phyloP scores from a whole-genome alignment of 2,329 filamentous ascomycete genomes.

The Aspergillus glaucus region DNA sequence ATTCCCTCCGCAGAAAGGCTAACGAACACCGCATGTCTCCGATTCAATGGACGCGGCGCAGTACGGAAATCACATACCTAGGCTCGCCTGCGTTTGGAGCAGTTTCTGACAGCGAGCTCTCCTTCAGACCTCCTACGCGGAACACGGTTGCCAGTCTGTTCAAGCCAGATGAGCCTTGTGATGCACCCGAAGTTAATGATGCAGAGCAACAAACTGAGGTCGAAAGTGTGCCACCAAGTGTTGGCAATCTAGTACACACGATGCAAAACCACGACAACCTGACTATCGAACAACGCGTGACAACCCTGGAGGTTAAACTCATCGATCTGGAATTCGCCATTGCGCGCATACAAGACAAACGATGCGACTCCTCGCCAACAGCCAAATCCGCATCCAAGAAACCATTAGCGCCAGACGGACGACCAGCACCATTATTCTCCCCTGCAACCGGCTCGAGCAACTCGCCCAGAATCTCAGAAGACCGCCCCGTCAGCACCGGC shows the following conservation, averaged over 20 bases:
- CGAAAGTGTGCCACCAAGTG: constrained; percentile 25
- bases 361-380: constrained; percentile 13
- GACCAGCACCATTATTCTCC: constrained; percentile 1
- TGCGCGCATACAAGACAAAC: constrained; percentile 39
- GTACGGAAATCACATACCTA: constrained; percentile 28
- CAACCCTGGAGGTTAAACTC: constrained; percentile 45
- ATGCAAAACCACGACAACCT: constrained; percentile 37
- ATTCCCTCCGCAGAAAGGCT: constrained; percentile 31
- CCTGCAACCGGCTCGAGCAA: constrained; percentile 4
- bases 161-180: not conserved
- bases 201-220: constrained; percentile 1
- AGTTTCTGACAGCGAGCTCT: constrained; percentile 22
- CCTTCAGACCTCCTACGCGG: constrained; percentile 21
- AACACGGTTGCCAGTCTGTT: constrained; percentile 24
- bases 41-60: constrained; percentile 37
- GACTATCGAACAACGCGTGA: constrained; percentile 42
- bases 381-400: constrained; percentile 11
- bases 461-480: constrained; percentile 9
- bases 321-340: constrained; percentile 47
- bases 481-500: constrained; percentile 24
- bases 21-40: constrained; percentile 33
- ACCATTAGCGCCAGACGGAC: constrained; percentile 8
- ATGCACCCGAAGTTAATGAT: not conserved
- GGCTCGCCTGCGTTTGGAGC: constrained; percentile 28
- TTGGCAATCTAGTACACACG: constrained; percentile 32